Conservation (phyloP, 2,329 filamentous ascomycete genomes). For the Botryotinia narcissicola region DNA sequence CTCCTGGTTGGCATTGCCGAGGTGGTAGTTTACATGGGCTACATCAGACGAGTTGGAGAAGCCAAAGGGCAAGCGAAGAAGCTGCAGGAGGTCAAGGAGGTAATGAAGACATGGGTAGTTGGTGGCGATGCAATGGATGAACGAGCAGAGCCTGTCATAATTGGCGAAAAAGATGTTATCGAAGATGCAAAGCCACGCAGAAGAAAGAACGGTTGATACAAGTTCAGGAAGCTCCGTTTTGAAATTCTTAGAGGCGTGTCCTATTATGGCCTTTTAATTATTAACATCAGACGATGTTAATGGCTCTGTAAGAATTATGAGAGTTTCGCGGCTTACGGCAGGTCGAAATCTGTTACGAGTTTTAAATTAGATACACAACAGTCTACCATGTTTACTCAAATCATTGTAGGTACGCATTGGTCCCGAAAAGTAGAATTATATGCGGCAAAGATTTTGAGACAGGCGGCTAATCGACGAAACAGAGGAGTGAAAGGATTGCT, state of each 20-base stretch:
- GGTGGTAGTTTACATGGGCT: conserved; percentile 73
- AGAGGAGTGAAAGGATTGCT: conserved; percentile 17
- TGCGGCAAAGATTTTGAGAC: conserved; percentile 10
- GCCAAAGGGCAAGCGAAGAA: conserved; percentile 62
- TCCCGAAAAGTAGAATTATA: background rate
- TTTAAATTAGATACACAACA: conserved; percentile 9
- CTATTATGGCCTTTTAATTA: background rate
- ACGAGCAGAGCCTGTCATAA: background rate
- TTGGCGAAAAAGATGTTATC: conserved; percentile 3
- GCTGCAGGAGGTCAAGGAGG: conserved; percentile 63
- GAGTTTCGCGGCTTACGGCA: background rate
- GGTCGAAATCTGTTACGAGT: background rate
- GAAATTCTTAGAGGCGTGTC: background rate
- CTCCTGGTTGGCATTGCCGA: conserved; percentile 71
- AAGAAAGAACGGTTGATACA: conserved; percentile 16
- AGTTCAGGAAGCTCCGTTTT: background rate
- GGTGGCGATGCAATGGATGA: conserved; percentile 41
- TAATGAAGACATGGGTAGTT: conserved; percentile 70
- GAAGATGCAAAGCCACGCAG: conserved; percentile 16
- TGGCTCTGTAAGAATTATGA: background rate
- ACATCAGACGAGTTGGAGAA: conserved; percentile 67
- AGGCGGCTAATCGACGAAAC: conserved; percentile 16
- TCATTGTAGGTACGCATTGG: background rate
- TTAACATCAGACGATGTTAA: background rate
- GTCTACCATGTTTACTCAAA: background rate